Evolutionary conservation across 345 rosid species (phyloP), one percentile per base, ranked within the genome.

Genomic region (Aquilaria yunnanensis): DNA sequence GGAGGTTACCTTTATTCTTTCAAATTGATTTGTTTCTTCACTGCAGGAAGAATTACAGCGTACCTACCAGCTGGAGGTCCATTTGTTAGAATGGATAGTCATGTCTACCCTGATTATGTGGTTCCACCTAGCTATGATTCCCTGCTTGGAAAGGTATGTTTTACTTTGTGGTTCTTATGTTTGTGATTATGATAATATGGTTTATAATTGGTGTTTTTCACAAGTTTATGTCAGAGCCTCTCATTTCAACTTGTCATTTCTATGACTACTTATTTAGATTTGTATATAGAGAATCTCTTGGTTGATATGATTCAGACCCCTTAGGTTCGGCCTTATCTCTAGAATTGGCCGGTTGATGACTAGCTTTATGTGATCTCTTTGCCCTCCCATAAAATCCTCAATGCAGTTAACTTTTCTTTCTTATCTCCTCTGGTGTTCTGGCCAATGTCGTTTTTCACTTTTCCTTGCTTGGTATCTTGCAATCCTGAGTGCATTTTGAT

Each of bases 81-180:
- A n/a, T 90, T 90, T 74, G 97, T 94, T 59, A 80, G 99, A 80
- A 94, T 94, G 97, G 99, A 94, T 64, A 94, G 99, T 80, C 99
- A 90, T 65, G 87, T 94, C 8, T 94, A 94, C 81, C 85, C 99
- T 30, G 97, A 88, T 75, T 94, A 90, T 59, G 89, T 90, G 67
- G 99, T 94, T 75, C 99, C 99, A 61, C 99, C 99, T 53, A 94
- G 96, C 80, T 94, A 94, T 71, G 99, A 94, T 80, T 94, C 99
- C 58, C 78, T 94, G 54, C 92, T 94, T 32, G 99, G 95, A 67
- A 94, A 94, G 99, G 99, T 94, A 72, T 68, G 83, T 72, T 51
- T 29, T 63, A 54, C 30, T 51, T 32, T 37, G 41, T 34, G 3
- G 41, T 30, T 47, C 41, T 33, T 30, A 14, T 55, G 14, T 58